Percentiles rank a stretch among this genome's conserved stretches.
Evolutionary conservation across 768 basidiomycete species (phyloP).

Genomic region (Tubosaeta sp.): DNA sequence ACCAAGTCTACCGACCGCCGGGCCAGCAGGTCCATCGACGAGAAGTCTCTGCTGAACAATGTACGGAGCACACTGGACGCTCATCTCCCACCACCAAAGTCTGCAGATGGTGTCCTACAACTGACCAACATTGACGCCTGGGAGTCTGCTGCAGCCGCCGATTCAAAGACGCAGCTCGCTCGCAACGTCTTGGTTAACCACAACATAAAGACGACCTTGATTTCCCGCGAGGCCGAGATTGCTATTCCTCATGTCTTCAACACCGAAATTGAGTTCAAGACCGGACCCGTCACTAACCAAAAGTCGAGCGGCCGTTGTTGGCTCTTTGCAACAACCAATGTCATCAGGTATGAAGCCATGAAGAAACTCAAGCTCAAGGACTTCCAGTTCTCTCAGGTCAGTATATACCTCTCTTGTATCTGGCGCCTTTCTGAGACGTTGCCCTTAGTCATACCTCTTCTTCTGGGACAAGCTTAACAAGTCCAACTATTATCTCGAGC

Average conservation of each 20-base stretch:
- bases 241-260: conserved; percentile 81
- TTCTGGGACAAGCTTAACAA: conserved; percentile 98
- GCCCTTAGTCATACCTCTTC: conserved; percentile 73
- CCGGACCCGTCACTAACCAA: conserved; percentile 82
- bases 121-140: conserved; percentile 57
- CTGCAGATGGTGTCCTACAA: conserved; percentile 59
- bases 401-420: conserved; percentile 10
- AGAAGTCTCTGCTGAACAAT: conserved; percentile 14
- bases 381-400: conserved; percentile 86
- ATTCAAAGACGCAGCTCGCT: conserved; percentile 68
- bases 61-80: not conserved
- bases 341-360: conserved; percentile 79
- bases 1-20: conserved; percentile 18
- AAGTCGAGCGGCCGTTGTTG: conserved; percentile 89
- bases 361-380: conserved; percentile 81
- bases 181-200: conserved; percentile 70
- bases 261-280: conserved; percentile 72
- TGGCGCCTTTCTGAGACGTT: conserved; percentile 5
- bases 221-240: conserved; percentile 58
- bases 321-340: conserved; percentile 91
- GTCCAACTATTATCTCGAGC: conserved; percentile 83
- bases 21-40: conserved; percentile 20
- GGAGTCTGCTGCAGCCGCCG: conserved; percentile 52
- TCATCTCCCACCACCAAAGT: conserved; percentile 28
- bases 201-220: conserved; percentile 59